Evolutionary conservation across 1,139 yeast genomes (phyloP).

Genomic region (Torulaspora pretoriensis): DNA sequence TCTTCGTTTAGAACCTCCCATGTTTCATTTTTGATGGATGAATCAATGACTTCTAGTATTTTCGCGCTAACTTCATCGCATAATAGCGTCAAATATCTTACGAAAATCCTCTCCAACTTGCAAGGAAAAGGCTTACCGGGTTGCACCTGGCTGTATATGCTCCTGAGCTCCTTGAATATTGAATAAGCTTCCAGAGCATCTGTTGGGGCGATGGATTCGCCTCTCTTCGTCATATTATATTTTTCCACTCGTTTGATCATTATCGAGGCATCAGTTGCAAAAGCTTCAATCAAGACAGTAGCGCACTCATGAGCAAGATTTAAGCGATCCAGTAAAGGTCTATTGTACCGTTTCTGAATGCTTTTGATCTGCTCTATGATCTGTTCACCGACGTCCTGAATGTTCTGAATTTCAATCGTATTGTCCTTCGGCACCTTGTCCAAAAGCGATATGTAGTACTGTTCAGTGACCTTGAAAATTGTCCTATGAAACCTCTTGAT

Average conservation of each 20-base stretch:
- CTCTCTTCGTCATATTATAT: constrained; percentile 39
- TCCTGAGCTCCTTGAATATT: constrained; percentile 52
- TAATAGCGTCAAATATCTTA: constrained; percentile 54
- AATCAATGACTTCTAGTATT: constrained; percentile 48
- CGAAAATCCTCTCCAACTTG: constrained; percentile 57
- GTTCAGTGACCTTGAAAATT: constrained; percentile 51
- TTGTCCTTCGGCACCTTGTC: constrained; percentile 62
- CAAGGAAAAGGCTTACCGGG: constrained; percentile 44
- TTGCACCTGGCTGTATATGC: constrained; percentile 50
- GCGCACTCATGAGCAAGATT: constrained; percentile 55
- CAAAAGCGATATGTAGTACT: constrained; percentile 55
- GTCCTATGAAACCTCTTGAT: constrained; percentile 48
- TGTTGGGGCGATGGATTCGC: constrained; percentile 45
- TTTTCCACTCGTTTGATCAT: constrained; percentile 56
- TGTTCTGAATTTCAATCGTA: constrained; percentile 53
- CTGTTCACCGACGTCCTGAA: constrained; percentile 55
- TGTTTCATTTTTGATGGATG: constrained; percentile 52
- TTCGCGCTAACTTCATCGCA: constrained; percentile 51
- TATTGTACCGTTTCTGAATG: constrained; percentile 58
- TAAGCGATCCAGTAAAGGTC: constrained; percentile 57
- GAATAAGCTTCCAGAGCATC: constrained; percentile 62
- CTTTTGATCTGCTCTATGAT: constrained; percentile 49
- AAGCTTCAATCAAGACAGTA: constrained; percentile 53
- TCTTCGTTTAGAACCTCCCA: constrained; percentile 52
- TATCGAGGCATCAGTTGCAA: constrained; percentile 59